Conservation (phyloP, 768 basidiomycete species). For the Scleroderma citrinum region DNA sequence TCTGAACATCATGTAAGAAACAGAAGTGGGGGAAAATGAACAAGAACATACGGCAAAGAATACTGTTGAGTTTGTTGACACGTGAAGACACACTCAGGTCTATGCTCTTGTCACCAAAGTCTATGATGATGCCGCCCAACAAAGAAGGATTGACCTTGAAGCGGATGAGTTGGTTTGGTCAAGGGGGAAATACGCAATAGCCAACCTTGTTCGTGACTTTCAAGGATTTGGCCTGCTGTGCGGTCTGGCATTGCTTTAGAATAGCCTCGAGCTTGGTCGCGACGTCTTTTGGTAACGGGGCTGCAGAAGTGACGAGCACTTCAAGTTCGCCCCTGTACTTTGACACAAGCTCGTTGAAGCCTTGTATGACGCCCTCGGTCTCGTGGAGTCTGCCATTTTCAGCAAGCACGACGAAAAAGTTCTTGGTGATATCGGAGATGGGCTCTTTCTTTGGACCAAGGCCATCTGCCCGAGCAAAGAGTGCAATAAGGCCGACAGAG, state of each 20-base stretch:
- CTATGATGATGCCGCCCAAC: constrained; percentile 88
- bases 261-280: constrained; percentile 74
- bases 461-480: constrained; percentile 66
- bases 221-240: constrained; percentile 79
- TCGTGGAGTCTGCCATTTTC: constrained; percentile 90
- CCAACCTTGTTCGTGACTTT: constrained; percentile 89
- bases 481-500: constrained; percentile 52
- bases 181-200: not conserved
- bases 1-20: constrained; percentile 16
- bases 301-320: constrained; percentile 85
- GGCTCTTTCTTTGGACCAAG: constrained; percentile 61
- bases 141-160: constrained; percentile 84
- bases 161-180: constrained; percentile 3
- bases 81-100: constrained; percentile 93
- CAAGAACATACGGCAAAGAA: constrained; percentile 65
- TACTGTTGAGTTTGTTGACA: constrained; percentile 90
- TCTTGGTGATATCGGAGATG: constrained; percentile 85
- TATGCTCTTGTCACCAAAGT: constrained; percentile 98
- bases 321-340: constrained; percentile 91
- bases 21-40: not conserved
- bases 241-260: constrained; percentile 82
- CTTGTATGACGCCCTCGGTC: constrained; percentile 80
- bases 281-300: constrained; percentile 71
- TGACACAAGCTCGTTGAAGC: constrained; percentile 84
- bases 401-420: constrained; percentile 82